Base-by-base conservation (phyloP, 257 asterid species). In the Ocimum tenuiflorum region DNA sequence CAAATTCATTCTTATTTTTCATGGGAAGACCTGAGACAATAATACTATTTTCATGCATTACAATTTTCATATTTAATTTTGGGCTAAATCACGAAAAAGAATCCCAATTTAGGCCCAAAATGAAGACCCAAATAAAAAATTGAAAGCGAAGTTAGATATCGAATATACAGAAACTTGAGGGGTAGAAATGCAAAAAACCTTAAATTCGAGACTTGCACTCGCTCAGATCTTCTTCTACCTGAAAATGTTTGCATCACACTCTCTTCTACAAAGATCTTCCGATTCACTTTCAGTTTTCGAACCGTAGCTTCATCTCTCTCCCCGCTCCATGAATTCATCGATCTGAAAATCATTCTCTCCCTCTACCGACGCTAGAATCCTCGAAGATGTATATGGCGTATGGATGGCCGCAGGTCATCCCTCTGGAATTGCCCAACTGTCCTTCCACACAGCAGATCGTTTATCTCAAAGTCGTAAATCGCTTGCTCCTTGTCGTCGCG, bases 381-480 rank as follows among this genome's bases (percentile, higher is more conserved):
- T 62, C 74, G 75, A 91, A 85, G 83, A 91, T 94, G 99, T 94
- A 94, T 81, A 90, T 94, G 97, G 95, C 99, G 43, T 94, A 94
- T 71, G 99, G 99, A 82, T 94, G 99, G 97, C 97, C 99, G 68
- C 99, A 90, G 92, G 97, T 90, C 70, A 90, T 94, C 79, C 99
- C 99, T 19, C 73, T 90, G 58, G 92, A 90, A 77, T 80, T 73
- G 20, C 85, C 91, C 1, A 47, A 73, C 33, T 73, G 81, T 65
- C 78, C 91, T 29, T 80, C 92, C 57, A 68, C 83, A 9, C 83
- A 82, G 75, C 88, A 77, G 75, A 94, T 90, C 87, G 83, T 88
- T 6, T 88, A 88, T 73, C 86, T 94, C 74, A 90, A 90, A 74
- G 83, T 90, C 39, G 79, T 76, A 17, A 88, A 90, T 75, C 85